Percentiles rank a stretch among this genome's conserved stretches.
Evolutionary conservation across 495 filamentous ascomycete species (phyloP).

Genomic region (Lophiotrema nucula): DNA sequence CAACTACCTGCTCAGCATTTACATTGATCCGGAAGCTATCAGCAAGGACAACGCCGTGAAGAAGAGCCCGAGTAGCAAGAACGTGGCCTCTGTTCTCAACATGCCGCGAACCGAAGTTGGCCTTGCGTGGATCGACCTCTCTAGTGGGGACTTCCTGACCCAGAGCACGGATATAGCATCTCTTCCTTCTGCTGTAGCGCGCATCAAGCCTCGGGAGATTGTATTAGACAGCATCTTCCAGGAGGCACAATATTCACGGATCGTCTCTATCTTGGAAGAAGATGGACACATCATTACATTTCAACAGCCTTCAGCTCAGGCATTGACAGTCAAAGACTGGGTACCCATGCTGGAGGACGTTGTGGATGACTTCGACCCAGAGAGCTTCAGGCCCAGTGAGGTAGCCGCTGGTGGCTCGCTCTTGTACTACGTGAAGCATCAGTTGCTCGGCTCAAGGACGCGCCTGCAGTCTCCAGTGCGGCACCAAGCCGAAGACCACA

Average conservation of each 20-base stretch:
- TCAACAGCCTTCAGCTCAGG: constrained; percentile 45
- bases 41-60: constrained; percentile 16
- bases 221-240: constrained; percentile 57
- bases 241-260: constrained; percentile 33
- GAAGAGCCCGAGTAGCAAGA: constrained; percentile 40
- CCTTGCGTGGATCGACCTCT: constrained; percentile 90
- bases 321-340: constrained; percentile 66
- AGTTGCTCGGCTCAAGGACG: constrained; percentile 74
- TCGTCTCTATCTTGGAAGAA: constrained; percentile 46
- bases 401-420: constrained; percentile 68
- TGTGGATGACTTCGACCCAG: constrained; percentile 41
- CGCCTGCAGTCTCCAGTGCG: constrained; percentile 81
- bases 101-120: constrained; percentile 56
- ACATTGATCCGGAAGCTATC: constrained; percentile 47
- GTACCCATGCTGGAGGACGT: constrained; percentile 70
- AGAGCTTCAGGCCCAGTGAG: constrained; percentile 53
- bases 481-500: constrained; percentile 67
- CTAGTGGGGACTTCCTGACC: constrained; percentile 89
- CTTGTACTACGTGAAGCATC: constrained; percentile 76
- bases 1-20: constrained; percentile 82
- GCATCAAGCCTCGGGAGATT: constrained; percentile 82
- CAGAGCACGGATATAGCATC: constrained; percentile 71
- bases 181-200: constrained; percentile 72
- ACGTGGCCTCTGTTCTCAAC: constrained; percentile 26
- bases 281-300: constrained; percentile 61